Evolutionary conservation across 2,329 filamentous ascomycete genomes (phyloP), one percentile per base, ranked within the genome.

Genomic region (Aspergillus tamarii): DNA sequence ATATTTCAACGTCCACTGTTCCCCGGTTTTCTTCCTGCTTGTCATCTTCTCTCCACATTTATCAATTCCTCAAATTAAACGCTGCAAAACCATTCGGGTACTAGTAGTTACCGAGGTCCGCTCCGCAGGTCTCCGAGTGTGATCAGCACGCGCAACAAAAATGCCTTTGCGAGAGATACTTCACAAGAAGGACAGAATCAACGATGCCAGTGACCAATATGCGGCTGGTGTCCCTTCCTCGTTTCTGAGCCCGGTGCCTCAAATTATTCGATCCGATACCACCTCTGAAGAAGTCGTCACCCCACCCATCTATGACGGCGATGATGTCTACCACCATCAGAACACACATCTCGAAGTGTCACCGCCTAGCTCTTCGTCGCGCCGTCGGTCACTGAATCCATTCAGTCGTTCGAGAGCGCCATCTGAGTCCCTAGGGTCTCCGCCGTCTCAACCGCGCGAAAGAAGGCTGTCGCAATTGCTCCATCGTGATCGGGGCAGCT

Each of bases 201-300:
- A 76, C 64, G 76, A 62, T 62, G 66, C 63, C 61, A 65, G 63
- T 61, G 63, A 52, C 54, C 67, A 72, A 53, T 64, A 87, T 87
- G 82, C 54, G 21, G 16, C 68, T 53, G 83, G 82, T 68, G 84
- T 85, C 67, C 76, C 62, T 9, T 67, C 68, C 14, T 46, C 58
- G 16, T 68, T 67, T 26, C 63, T 63, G 46, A 62, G 41, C 19
- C 85, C 69, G 75, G 67, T 83, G 1, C 89, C 90, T 62, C 88
- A 91, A 70, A 93, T 97, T 81, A 85, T 95, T 73, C 90, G 93
- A 66, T 90, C 92, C 68, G 94, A 96, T 74, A 97, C 94, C 1
- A 81, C 88, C 68, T 88, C 89, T 1, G 87, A 93, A 75, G 93
- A 97, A 77, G 82, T 90, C 68, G 92, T 97, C 75, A 83, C 88